Conservation (phyloP, 2,329 filamentous ascomycete genomes). For the Microdochium paspali region DNA sequence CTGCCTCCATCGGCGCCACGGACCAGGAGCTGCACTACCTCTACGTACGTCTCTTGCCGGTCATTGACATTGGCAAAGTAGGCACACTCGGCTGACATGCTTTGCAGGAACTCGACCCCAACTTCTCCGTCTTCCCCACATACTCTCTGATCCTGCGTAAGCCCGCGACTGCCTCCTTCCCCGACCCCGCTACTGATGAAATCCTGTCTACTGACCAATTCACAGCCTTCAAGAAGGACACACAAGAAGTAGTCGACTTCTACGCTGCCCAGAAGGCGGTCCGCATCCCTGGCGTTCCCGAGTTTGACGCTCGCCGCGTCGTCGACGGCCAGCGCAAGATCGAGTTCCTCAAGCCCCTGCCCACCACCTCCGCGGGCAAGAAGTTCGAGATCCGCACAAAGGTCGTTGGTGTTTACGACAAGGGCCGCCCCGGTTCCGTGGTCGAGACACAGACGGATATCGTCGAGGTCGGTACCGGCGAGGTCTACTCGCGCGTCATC, state of each 20-base stretch:
- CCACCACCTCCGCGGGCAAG: slow-evolving; percentile 58
- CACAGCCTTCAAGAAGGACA: slow-evolving; percentile 64
- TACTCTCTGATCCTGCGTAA: slow-evolving; percentile 73
- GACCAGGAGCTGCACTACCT: slow-evolving; percentile 88
- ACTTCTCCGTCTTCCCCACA: slow-evolving; percentile 82
- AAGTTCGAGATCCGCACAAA: slow-evolving; percentile 70
- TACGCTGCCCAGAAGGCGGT: slow-evolving; percentile 58
- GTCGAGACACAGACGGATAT: slow-evolving; percentile 71
- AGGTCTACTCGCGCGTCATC: slow-evolving; percentile 61
- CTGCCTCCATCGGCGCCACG: slow-evolving; percentile 77
- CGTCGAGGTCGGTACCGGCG: slow-evolving; percentile 58
- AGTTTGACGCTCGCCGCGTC: slow-evolving; percentile 63
- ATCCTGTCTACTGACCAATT: slow-evolving; percentile 3
- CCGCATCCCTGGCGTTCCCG: slow-evolving; percentile 66
- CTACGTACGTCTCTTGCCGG: slow-evolving; percentile 72
- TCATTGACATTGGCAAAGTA: neutral
- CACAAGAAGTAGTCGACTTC: slow-evolving; percentile 75
- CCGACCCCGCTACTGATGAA: neutral
- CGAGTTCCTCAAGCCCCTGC: slow-evolving; percentile 67
- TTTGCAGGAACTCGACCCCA: slow-evolving; percentile 70
- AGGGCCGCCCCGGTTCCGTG: slow-evolving; percentile 74
- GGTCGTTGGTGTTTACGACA: slow-evolving; percentile 82
- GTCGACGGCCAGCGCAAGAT: slow-evolving; percentile 81
- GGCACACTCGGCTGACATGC: slow-evolving; percentile 4
- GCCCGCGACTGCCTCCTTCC: slow-evolving; percentile 14